phyloP scores from a whole-genome alignment of 139 green algal species.

The Chloropicon primus region DNA sequence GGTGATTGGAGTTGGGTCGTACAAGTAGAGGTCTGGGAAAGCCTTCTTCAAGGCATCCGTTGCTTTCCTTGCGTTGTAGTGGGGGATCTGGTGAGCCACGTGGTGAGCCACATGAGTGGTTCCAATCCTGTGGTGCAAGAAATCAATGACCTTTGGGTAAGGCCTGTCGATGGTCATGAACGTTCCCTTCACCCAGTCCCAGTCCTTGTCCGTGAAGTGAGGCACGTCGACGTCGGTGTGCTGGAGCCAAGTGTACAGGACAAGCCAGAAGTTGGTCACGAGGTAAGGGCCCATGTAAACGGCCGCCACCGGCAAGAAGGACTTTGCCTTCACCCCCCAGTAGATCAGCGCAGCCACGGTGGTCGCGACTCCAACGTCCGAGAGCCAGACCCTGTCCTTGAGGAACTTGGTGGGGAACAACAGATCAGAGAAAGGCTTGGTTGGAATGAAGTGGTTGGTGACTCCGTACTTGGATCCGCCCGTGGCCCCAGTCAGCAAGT shows the following conservation, averaged over 20 bases:
- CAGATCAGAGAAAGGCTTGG: slow-evolving; percentile 1
- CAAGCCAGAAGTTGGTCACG: slow-evolving; percentile 23
- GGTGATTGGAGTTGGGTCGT: slow-evolving; percentile 21
- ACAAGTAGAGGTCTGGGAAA: slow-evolving; percentile 22
- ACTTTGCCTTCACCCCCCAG: neutral
- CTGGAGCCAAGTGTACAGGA: slow-evolving; percentile 28
- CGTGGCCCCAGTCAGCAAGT: slow-evolving; percentile 18
- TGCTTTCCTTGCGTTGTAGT: slow-evolving; percentile 24
- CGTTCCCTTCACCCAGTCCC: slow-evolving; percentile 20
- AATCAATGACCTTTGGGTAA: slow-evolving; percentile 22
- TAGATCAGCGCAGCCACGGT: neutral
- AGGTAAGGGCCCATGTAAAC: slow-evolving; percentile 21
- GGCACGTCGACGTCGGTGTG: slow-evolving; percentile 23
- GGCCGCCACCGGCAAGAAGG: neutral
- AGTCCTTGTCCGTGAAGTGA: slow-evolving; percentile 15
- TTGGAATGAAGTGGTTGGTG: slow-evolving; percentile 25
- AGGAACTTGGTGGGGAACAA: slow-evolving; percentile 15
- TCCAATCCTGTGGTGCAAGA: slow-evolving; percentile 25
- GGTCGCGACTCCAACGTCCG: slow-evolving; percentile 12
- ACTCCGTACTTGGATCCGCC: slow-evolving; percentile 13
- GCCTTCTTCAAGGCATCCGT: slow-evolving; percentile 19
- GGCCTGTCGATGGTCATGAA: slow-evolving; percentile 23
- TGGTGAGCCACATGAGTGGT: slow-evolving; percentile 26
- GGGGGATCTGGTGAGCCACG: slow-evolving; percentile 17
- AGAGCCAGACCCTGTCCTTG: slow-evolving; percentile 20